Conservation (phyloP, 2,329 filamentous ascomycete species). For the Aspergillus ochraceoroseus region DNA sequence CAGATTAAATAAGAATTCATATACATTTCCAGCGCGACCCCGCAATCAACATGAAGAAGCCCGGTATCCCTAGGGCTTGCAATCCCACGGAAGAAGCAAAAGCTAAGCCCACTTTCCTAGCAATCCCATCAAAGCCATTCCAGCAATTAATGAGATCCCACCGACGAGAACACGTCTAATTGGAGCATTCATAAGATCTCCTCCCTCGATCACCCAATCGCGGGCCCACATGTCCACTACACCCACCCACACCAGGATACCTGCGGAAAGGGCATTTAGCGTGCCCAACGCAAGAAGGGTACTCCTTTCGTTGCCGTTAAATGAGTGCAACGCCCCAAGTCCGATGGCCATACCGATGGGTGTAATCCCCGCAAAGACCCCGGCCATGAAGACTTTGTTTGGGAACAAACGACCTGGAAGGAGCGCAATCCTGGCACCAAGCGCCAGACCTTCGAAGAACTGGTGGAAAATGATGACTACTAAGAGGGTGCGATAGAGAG, state of each 20-base stretch:
- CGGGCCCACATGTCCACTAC: constrained; percentile 74
- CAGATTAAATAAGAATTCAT: no score
- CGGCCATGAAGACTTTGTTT: constrained; percentile 56
- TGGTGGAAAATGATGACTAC: constrained; percentile 72
- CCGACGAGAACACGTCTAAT: constrained; percentile 49
- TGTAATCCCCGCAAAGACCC: constrained; percentile 64
- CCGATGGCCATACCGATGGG: constrained; percentile 77
- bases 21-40: no score
- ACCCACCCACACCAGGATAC: constrained; percentile 74
- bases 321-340: constrained; percentile 62
- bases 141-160: constrained; percentile 53
- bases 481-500: constrained; percentile 50
- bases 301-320: constrained; percentile 66
- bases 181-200: constrained; percentile 53
- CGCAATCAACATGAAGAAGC: no score
- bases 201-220: constrained; percentile 63
- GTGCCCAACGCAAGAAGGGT: constrained; percentile 70
- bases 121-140: constrained; percentile 65
- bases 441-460: constrained; percentile 70
- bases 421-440: constrained; percentile 65
- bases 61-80: no score
- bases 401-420: constrained; percentile 39
- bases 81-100: no score
- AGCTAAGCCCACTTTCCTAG: constrained; percentile 69
- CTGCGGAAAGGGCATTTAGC: constrained; percentile 67